Evolutionary conservation across 345 rosid species (phyloP).

Genomic region (Eucalyptus sideroxylon): DNA sequence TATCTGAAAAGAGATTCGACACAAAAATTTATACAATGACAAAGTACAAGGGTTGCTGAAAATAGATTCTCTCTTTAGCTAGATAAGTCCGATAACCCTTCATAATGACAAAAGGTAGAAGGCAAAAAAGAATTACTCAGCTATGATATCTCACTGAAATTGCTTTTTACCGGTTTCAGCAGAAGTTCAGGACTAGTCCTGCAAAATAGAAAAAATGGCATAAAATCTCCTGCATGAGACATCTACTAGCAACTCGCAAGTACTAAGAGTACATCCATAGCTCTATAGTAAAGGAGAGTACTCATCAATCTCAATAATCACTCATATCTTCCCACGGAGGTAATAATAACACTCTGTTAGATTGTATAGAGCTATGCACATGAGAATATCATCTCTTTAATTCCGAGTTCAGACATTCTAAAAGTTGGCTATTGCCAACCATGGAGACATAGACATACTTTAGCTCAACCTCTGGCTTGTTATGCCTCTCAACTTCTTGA

Average conservation of each 20-base stretch:
- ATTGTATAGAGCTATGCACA: not conserved
- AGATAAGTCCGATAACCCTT: not conserved
- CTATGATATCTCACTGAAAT: not conserved
- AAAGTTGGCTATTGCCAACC: not conserved
- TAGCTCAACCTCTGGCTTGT: constrained; percentile 97
- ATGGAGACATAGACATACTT: constrained; percentile 44
- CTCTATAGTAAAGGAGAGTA: not conserved
- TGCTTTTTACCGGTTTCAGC: constrained; percentile 74
- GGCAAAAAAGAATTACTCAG: not conserved
- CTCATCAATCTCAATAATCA: not conserved
- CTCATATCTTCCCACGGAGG: not conserved
- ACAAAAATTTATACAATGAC: not conserved
- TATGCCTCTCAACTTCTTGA: constrained; percentile 99
- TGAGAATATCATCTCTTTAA: not conserved
- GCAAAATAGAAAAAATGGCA: constrained; percentile 15
- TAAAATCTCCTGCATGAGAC: not conserved
- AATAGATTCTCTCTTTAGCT: not conserved
- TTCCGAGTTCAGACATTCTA: not conserved
- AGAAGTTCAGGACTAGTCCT: constrained; percentile 96
- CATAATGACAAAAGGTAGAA: not conserved
- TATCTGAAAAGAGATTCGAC: constrained; percentile 30
- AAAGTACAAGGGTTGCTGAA: not conserved
- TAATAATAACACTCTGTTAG: not conserved
- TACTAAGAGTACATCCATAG: not conserved
- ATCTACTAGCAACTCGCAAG: not conserved